A percentile compares a stretch with the other conserved stretches of the same genome.
phyloP scores from a whole-genome alignment of 768 basidiomycete genomes.

The Leccinum obscurum region DNA sequence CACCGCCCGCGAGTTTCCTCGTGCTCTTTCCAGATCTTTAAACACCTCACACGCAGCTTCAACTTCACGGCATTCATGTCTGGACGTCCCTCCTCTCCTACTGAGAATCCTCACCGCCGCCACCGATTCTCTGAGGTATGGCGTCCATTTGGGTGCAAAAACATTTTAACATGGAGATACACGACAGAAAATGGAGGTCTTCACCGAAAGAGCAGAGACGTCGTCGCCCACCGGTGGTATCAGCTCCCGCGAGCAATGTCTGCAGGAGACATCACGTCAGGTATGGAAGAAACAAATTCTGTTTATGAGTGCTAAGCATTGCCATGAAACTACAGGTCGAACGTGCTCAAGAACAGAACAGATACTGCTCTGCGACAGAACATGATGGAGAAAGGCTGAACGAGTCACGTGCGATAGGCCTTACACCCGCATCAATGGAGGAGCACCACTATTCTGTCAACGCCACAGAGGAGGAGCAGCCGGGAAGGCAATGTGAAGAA shows the following conservation, averaged over 20 bases:
- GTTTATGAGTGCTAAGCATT: background rate
- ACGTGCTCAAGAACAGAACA: background rate
- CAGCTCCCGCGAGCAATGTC: background rate
- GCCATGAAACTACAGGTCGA: background rate
- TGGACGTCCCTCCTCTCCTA: background rate
- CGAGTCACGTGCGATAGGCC: background rate
- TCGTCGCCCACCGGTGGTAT: background rate
- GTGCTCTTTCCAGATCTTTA: background rate
- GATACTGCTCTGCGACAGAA: background rate
- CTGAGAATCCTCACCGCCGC: background rate
- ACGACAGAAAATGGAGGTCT: background rate
- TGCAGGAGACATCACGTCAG: background rate
- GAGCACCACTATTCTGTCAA: too few species aligned
- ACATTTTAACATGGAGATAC: background rate
- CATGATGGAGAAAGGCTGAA: background rate
- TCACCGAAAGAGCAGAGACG: background rate
- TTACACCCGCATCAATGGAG: background rate
- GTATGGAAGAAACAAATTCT: background rate
- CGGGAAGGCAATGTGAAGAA: background rate
- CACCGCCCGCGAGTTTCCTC: background rate
- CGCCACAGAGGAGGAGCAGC: background rate
- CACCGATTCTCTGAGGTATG: constrained; percentile 9
- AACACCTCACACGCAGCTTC: constrained; percentile 8
- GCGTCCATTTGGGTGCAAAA: background rate
- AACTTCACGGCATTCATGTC: constrained; percentile 10